Evolutionary conservation across 1,284 basidiomycete species (phyloP), one percentile per base, ranked within the genome.

Genomic region (Cerioporus squamosus): DNA sequence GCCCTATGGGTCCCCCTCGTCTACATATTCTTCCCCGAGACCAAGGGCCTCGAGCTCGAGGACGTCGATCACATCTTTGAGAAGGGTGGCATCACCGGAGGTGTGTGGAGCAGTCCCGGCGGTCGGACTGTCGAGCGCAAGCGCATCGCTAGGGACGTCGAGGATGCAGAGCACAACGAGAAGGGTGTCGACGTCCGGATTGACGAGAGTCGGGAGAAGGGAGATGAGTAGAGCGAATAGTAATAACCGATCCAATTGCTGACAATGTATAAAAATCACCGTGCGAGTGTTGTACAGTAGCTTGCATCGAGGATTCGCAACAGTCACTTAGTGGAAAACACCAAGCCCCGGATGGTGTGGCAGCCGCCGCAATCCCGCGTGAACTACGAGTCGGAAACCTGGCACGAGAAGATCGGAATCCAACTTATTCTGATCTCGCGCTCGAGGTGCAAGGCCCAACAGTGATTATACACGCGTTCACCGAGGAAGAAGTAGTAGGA

Each of bases 1-100:
- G 75, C 78, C 31, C 70, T 75, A 47, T 80, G 76, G 74, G 76
- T 79, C 6, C 76, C 76, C 3, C 67, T 81, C 31, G 75, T 80
- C n/a, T 78, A 75, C 59, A 64, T 72, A 54, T 79, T 79, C 70
- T 79, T 79, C 72, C 78, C 77, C 5, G 78, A 80, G 66, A 80
- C 78, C 7, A 71, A 76, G 43, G 76, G 76, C 8, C 69, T 79
- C 12, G 75, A 78, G 56, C 70, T 79, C 36, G 78, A 80, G 59
- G 77, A 77, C 54, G 73, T 80, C 31, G 77, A 81, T 55, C 72
- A 75, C 31, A 76, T 81, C 44, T 78, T 79, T 61, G 62, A 63
- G 50, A 63, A 60, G 51, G 62, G 62, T 14, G 76, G 76, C 3
- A 68, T 79, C 44, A 79, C 77, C 20, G 78, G 77, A 20, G 76